Percentiles rank a stretch among this genome's conserved stretches.
Evolutionary conservation across 2,329 filamentous ascomycete species (phyloP).

Genomic region (Cadophora sp.): DNA sequence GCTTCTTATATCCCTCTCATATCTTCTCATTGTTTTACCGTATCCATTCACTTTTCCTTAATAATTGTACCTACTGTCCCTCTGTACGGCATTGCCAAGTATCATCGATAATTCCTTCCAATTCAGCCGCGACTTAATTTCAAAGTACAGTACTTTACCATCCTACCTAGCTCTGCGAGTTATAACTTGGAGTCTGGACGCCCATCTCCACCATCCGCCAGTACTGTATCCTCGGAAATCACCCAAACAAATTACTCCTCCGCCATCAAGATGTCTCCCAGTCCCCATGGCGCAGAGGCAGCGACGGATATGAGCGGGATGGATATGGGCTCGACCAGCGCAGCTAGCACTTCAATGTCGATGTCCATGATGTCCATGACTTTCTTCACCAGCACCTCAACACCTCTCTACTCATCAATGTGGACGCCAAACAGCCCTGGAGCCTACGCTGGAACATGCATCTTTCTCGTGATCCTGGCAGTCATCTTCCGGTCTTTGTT

Average conservation of each 20-base stretch:
- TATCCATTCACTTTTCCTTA: slow-evolving; percentile 4
- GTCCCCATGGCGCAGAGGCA: not conserved
- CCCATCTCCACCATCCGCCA: not conserved
- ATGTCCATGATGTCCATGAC: slow-evolving; percentile 59
- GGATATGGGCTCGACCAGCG: slow-evolving; percentile 29
- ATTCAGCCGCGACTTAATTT: not conserved
- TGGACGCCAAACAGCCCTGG: slow-evolving; percentile 79
- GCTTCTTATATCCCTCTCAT: slow-evolving; percentile 31
- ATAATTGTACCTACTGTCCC: slow-evolving; percentile 9
- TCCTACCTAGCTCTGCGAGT: slow-evolving; percentile 13
- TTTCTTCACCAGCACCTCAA: slow-evolving; percentile 70
- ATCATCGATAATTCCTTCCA: not conserved
- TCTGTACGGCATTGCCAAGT: slow-evolving; percentile 23
- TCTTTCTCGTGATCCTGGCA: slow-evolving; percentile 84
- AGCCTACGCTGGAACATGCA: slow-evolving; percentile 86
- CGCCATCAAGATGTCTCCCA: slow-evolving; percentile 14
- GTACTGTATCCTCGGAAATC: not conserved
- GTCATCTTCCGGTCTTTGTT: slow-evolving; percentile 73
- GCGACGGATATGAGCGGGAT: slow-evolving; percentile 17
- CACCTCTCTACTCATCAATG: slow-evolving; percentile 66
- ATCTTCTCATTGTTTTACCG: slow-evolving; percentile 26
- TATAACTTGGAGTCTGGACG: not conserved
- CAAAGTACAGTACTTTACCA: too few relatives aligned
- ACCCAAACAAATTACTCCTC: not conserved
- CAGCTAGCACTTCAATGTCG: slow-evolving; percentile 48